Evolutionary conservation across 176 grass and related monocot genomes (phyloP).

Genomic region (Themeda triandra): DNA sequence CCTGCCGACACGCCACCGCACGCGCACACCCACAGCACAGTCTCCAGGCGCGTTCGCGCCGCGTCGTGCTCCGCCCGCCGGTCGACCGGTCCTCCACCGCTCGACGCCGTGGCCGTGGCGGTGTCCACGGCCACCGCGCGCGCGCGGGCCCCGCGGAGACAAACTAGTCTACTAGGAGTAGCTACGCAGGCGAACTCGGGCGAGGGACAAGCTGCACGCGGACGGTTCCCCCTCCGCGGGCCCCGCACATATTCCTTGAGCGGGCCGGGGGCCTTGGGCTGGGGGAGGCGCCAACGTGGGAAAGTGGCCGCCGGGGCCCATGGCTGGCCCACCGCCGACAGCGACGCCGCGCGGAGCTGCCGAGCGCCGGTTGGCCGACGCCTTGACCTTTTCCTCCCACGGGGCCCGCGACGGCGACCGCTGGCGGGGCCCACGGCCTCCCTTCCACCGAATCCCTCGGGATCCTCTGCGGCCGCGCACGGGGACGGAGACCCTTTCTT

Average conservation of each 20-base stretch:
- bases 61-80: too few species aligned
- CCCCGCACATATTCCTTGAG: not conserved
- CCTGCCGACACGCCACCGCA: slow-evolving; percentile 33
- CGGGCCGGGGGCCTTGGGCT: not conserved
- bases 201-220: slow-evolving; percentile 4
- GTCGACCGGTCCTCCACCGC: too few species aligned
- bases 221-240: not conserved
- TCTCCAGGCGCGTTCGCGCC: too few species aligned
- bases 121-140: too few species aligned
- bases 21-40: not conserved
- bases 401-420: slow-evolving; percentile 21
- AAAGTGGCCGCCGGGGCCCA: not conserved
- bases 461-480: slow-evolving; percentile 39
- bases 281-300: not conserved
- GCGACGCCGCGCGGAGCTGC: slow-evolving; percentile 36
- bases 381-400: slow-evolving; percentile 2
- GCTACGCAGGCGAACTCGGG: too few species aligned
- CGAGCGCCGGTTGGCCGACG: slow-evolving; percentile 18
- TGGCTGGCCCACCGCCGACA: not conserved
- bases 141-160: too few species aligned
- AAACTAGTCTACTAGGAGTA: too few species aligned
- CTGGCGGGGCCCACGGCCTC: too few species aligned
- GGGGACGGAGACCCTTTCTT: too few species aligned
- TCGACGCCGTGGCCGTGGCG: too few species aligned
- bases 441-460: slow-evolving; percentile 26